A percentile compares a stretch with the other conserved stretches of the same genome.
phyloP scores from a whole-genome alignment of 805 yeast genomes.

The Wickerhamomyces tratensis region DNA sequence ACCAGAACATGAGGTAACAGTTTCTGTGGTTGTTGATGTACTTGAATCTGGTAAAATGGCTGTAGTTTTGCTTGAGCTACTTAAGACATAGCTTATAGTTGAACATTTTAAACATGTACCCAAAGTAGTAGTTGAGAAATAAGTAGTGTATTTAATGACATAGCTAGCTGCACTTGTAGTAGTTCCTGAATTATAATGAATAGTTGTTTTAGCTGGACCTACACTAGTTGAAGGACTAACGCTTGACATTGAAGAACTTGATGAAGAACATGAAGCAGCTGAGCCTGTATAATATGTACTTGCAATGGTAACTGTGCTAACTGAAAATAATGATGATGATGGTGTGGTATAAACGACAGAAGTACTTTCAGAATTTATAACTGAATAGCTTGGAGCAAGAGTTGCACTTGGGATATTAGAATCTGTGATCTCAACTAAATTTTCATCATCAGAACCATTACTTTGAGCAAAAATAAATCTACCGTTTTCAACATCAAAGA shows the following conservation, averaged over 20 bases:
- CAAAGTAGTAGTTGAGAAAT: not conserved
- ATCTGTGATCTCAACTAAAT: not conserved
- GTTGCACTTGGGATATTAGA: not conserved
- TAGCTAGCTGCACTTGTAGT: too few species aligned
- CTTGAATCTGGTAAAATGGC: too few species aligned
- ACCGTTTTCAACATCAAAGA: not conserved
- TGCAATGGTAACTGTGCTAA: too few species aligned
- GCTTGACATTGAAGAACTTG: not conserved
- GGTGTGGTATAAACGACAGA: not conserved
- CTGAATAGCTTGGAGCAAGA: not conserved
- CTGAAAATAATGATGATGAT: too few species aligned
- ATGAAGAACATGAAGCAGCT: not conserved
- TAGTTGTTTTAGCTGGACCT: not conserved
- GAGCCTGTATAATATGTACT: too few species aligned
- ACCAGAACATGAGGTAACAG: not conserved
- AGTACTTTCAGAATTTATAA: not conserved
- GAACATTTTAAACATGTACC: not conserved
- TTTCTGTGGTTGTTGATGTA: not conserved
- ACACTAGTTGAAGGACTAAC: too few species aligned
- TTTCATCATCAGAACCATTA: not conserved
- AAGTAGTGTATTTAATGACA: not conserved
- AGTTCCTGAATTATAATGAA: not conserved
- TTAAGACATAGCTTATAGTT: not conserved
- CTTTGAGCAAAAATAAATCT: not conserved
- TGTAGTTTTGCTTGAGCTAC: too few species aligned